Percentiles rank a stretch among this genome's conserved stretches.
These are phyloP conservation scores for Elsinoe arachidis DNA, from an alignment of 2,329 filamentous ascomycete species.

Conservation along the genomic window DNA sequence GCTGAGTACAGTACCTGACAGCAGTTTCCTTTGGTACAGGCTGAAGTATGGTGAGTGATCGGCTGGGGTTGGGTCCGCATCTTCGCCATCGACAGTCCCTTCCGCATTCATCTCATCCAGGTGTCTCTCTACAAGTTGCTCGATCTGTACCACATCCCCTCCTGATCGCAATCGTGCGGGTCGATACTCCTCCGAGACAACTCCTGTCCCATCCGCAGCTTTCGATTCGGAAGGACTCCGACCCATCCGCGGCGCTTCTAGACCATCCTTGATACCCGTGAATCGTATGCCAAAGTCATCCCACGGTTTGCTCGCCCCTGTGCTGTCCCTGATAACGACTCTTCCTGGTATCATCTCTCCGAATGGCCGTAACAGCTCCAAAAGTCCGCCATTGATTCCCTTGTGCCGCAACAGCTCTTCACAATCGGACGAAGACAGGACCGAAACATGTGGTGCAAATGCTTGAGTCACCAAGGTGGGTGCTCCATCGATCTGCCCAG, in stretches of 20 bases:
- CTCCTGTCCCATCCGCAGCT: slow-evolving; percentile 20
- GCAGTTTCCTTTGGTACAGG: slow-evolving; percentile 70
- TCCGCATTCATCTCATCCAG: slow-evolving; percentile 61
- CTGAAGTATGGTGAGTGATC: slow-evolving; percentile 55
- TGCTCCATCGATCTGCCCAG: slow-evolving; percentile 45
- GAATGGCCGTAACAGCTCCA: slow-evolving; percentile 81
- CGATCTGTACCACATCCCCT: slow-evolving; percentile 58
- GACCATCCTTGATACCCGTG: slow-evolving; percentile 55
- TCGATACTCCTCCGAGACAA: slow-evolving; percentile 26
- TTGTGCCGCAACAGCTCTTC: slow-evolving; percentile 73
- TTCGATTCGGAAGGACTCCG: slow-evolving; percentile 23
- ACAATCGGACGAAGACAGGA: slow-evolving; percentile 80
- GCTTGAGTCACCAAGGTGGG: slow-evolving; percentile 65
- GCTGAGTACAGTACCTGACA: slow-evolving; percentile 69
- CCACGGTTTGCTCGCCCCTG: slow-evolving; percentile 70
- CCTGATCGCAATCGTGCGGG: slow-evolving; percentile 35
- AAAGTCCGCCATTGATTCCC: slow-evolving; percentile 71
- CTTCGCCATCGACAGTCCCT: slow-evolving; percentile 29
- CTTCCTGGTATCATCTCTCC: slow-evolving; percentile 82
- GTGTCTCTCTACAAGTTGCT: slow-evolving; percentile 72
- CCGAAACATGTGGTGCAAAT: slow-evolving; percentile 80
- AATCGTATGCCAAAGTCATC: slow-evolving; percentile 91
- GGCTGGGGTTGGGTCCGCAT: slow-evolving; percentile 23
- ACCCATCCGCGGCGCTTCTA: slow-evolving; percentile 30
- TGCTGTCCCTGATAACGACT: slow-evolving; percentile 82